Evolutionary conservation across 2,329 filamentous ascomycete genomes (phyloP).

Genomic region (Penicillium hordei): DNA sequence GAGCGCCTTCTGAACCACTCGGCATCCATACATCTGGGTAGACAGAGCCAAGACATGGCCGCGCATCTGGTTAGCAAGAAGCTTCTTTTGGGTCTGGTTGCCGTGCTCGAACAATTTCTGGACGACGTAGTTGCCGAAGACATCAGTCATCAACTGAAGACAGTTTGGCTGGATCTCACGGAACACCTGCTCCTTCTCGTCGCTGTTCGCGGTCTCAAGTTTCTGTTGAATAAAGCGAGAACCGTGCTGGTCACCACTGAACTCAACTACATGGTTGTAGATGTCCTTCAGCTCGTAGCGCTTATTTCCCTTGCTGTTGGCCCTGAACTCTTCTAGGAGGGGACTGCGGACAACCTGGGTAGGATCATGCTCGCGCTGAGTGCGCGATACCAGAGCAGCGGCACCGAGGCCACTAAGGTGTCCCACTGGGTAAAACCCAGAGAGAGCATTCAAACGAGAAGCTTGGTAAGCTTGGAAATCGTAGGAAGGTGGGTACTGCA

Average conservation of each 20-base stretch:
- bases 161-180: constrained; percentile 81
- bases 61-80: constrained; percentile 82
- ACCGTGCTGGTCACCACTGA: constrained; percentile 92
- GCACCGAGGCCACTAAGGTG: constrained; percentile 32
- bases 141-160: constrained; percentile 87
- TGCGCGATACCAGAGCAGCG: constrained; percentile 41
- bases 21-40: constrained; percentile 86
- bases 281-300: constrained; percentile 87
- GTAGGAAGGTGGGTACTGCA: constrained; percentile 34
- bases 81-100: constrained; percentile 87
- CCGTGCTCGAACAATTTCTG: constrained; percentile 98
- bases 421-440: constrained; percentile 39
- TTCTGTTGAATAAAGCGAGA: constrained; percentile 95
- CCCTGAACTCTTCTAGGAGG: constrained; percentile 76
- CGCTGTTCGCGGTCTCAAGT: constrained; percentile 87
- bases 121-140: constrained; percentile 98
- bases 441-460: constrained; percentile 35
- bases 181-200: constrained; percentile 91
- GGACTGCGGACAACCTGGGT: constrained; percentile 66
- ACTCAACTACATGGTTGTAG: constrained; percentile 83
- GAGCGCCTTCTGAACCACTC: constrained; percentile 94
- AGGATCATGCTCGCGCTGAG: constrained; percentile 58
- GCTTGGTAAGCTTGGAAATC: constrained; percentile 37
- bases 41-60: constrained; percentile 78
- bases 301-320: constrained; percentile 68